These are phyloP conservation scores for Halocafeteria seosinensis DNA, from an alignment of 108 stramenopile species.

Conservation along the genomic window DNA sequence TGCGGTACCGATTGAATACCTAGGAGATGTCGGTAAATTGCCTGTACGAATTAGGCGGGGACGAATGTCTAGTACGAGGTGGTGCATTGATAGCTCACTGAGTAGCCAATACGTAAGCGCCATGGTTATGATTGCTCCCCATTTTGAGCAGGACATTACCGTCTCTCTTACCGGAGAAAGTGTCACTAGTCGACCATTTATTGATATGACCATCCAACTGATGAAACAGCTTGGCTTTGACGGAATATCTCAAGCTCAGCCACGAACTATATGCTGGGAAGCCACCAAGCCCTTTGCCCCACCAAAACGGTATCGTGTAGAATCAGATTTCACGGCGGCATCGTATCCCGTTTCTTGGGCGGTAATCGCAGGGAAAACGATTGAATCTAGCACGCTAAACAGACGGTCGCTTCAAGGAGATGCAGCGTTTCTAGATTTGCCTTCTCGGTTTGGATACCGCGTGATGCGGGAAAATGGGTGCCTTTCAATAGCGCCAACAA, in stretches of 20 bases:
- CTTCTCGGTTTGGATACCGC: slow-evolving; percentile 6
- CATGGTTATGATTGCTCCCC: slow-evolving; percentile 2
- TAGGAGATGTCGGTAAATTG: not conserved
- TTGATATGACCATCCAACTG: slow-evolving; percentile 10
- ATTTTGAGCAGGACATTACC: slow-evolving; percentile 3
- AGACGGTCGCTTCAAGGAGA: slow-evolving; percentile 2
- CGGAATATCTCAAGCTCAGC: not conserved
- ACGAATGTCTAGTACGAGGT: not conserved
- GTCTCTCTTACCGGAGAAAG: no score
- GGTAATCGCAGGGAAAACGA: not conserved
- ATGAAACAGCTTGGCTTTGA: slow-evolving; percentile 6
- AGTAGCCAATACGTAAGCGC: slow-evolving; percentile 12
- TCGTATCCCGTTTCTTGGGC: slow-evolving; percentile 10
- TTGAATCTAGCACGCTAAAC: not conserved
- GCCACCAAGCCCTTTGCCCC: not conserved
- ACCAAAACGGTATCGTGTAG: not conserved
- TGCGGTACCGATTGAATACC: not conserved
- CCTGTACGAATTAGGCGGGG: slow-evolving; percentile 10
- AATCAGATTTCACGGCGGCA: slow-evolving; percentile 9
- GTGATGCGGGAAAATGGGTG: no score
- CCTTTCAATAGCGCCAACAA: no score
- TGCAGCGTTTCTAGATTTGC: not conserved
- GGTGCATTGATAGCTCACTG: not conserved
- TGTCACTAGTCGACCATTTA: slow-evolving; percentile 8
- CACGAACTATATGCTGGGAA: not conserved